phyloP scores from a whole-genome alignment of 163 green algal species.

The Scenedesmus sp. region DNA sequence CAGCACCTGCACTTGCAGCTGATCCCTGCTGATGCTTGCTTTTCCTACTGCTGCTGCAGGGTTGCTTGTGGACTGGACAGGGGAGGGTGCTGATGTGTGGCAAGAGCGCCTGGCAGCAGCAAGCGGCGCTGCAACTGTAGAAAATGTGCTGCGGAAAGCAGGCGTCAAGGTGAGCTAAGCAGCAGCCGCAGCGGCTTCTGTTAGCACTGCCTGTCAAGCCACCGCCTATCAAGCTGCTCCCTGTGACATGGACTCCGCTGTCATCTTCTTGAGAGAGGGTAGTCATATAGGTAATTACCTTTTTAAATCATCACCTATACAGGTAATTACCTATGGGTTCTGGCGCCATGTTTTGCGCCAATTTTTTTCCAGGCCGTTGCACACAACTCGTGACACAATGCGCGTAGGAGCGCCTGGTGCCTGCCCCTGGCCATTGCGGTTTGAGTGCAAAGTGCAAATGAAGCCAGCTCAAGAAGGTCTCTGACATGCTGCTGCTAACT shows the following conservation, averaged over 20 bases:
- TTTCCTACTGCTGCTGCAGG: constrained; percentile 46
- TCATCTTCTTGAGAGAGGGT: no score
- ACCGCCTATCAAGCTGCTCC: no score
- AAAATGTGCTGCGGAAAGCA: constrained; percentile 63
- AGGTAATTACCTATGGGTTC: no score
- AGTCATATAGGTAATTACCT: no score
- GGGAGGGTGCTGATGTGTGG: constrained; percentile 67
- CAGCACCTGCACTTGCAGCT: neutral
- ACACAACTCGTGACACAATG: no score
- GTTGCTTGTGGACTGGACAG: constrained; percentile 77
- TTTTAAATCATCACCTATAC: no score
- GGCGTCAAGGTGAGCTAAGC: constrained; percentile 59
- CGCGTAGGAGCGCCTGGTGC: neutral
- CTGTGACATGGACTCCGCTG: no score
- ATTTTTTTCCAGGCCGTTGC: no score
- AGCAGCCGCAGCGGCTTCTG: no score
- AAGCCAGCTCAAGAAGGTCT: neutral
- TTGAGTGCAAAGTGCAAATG: neutral
- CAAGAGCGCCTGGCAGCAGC: constrained; percentile 60
- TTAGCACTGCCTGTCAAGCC: no score
- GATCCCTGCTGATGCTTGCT: neutral
- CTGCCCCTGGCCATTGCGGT: neutral
- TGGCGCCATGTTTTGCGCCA: no score
- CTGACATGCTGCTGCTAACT: neutral
- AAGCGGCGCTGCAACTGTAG: constrained; percentile 58